Conservation (phyloP, 768 basidiomycete genomes). For the Trametes elegans region DNA sequence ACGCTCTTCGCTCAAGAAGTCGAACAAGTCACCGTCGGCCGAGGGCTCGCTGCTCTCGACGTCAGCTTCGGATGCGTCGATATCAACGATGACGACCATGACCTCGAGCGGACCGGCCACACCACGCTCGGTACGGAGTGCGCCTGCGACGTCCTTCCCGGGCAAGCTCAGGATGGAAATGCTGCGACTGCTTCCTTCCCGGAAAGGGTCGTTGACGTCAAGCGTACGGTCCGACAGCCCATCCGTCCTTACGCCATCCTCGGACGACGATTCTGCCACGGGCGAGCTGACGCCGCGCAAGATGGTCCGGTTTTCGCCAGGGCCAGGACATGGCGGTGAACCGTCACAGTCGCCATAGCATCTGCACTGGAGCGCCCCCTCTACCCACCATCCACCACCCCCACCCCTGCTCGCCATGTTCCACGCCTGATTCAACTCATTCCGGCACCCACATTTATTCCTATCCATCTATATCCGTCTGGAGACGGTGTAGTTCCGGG, state of each 20-base stretch:
- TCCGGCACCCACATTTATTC: neutral
- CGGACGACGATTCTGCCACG: slow-evolving; percentile 24
- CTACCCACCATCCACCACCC: neutral
- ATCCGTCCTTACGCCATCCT: slow-evolving; percentile 17
- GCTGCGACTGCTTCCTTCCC: slow-evolving; percentile 45
- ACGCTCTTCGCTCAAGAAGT: slow-evolving; percentile 66
- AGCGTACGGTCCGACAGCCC: slow-evolving; percentile 35
- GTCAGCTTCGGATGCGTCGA: slow-evolving; percentile 40
- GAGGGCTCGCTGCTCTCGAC: slow-evolving; percentile 31
- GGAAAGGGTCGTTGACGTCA: slow-evolving; percentile 33
- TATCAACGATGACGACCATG: slow-evolving; percentile 40
- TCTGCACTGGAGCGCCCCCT: neutral
- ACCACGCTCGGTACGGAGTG: slow-evolving; percentile 25
- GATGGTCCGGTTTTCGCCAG: slow-evolving; percentile 59
- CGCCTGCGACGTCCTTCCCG: slow-evolving; percentile 21
- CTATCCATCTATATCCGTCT: neutral
- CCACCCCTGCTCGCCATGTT: neutral
- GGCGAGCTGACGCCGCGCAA: slow-evolving; percentile 46
- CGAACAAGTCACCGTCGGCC: slow-evolving; percentile 37
- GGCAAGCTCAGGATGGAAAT: slow-evolving; percentile 45
- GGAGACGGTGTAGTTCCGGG: slow-evolving; percentile 1
- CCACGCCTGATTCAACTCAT: slow-evolving; percentile 4
- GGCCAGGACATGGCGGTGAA: slow-evolving; percentile 32
- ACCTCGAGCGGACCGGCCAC: slow-evolving; percentile 39
- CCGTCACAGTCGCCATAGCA: neutral